Percentiles rank a stretch among this genome's conserved stretches.
These are phyloP conservation scores for Hapsidospora chrysogenum DNA, from an alignment of 495 filamentous ascomycete genomes.

Conservation along the genomic window DNA sequence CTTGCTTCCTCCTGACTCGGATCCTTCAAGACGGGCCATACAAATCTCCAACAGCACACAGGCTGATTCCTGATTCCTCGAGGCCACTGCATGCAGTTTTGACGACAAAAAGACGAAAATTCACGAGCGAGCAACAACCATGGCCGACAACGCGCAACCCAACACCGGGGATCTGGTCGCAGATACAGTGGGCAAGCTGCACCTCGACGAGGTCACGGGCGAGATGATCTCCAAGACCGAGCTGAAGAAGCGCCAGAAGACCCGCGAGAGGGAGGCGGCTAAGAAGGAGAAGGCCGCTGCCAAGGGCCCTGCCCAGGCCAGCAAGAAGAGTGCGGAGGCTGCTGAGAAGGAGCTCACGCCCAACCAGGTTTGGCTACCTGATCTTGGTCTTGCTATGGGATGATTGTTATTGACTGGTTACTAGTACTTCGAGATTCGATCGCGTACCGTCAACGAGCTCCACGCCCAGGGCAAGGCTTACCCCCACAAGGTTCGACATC, in stretches of 20 bases:
- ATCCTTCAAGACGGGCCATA: no score
- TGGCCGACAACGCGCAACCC: conserved; percentile 18
- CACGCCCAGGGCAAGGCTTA: conserved; percentile 74
- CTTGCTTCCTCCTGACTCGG: no score
- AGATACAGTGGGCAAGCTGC: conserved; percentile 53
- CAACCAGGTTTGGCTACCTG: conserved; percentile 31
- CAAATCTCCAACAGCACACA: no score
- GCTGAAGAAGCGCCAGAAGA: conserved; percentile 91
- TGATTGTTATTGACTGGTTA: not conserved
- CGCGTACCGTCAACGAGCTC: conserved; percentile 68
- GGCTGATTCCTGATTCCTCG: no score
- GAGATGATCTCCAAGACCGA: conserved; percentile 77
- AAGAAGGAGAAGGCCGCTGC: conserved; percentile 75
- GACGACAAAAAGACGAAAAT: no score
- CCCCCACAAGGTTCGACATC: conserved; percentile 73
- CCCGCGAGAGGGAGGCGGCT: conserved; percentile 66
- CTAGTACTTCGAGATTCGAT: conserved; percentile 85
- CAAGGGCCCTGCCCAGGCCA: conserved; percentile 33
- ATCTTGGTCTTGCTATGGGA: conserved; percentile 2
- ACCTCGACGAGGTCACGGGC: conserved; percentile 71
- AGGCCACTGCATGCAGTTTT: no score
- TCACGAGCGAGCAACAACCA: no score
- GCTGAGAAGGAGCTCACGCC: conserved; percentile 51
- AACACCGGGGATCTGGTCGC: conserved; percentile 20
- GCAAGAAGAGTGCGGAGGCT: conserved; percentile 33